phyloP scores from a whole-genome alignment of 202 grass and related monocot genomes.

The Elaeis oleifera region DNA sequence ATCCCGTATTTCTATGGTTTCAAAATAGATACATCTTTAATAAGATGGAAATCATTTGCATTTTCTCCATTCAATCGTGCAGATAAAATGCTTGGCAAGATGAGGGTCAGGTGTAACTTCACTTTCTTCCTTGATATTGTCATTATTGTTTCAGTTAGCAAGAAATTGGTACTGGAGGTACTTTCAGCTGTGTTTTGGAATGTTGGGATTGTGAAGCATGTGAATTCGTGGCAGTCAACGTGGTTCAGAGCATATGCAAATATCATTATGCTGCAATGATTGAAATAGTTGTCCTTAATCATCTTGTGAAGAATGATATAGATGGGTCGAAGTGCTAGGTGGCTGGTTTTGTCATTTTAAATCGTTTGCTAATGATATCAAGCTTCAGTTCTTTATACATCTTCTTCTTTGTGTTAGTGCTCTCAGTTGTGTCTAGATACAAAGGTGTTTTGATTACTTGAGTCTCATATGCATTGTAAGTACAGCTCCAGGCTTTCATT shows the following conservation, averaged over 20 bases:
- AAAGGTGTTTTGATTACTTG: conserved; percentile 81
- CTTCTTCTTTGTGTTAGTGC: conserved; percentile 5
- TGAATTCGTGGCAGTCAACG: conserved; percentile 83
- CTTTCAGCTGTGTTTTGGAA: conserved; percentile 90
- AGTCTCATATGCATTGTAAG: conserved; percentile 92
- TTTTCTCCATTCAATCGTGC: conserved; percentile 21
- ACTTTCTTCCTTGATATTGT: conserved; percentile 19
- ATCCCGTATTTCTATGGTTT: too few species aligned
- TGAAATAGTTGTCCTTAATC: conserved; percentile 76
- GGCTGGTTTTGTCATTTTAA: neutral
- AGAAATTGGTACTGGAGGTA: conserved; percentile 45
- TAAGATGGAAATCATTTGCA: too few species aligned
- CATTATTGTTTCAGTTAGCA: conserved; percentile 30
- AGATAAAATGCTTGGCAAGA: conserved; percentile 95
- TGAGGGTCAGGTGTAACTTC: conserved; percentile 71
- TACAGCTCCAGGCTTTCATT: conserved; percentile 7
- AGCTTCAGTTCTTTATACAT: conserved; percentile 9
- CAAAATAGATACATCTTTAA: too few species aligned
- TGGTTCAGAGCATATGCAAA: conserved; percentile 70
- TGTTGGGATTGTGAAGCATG: conserved; percentile 88
- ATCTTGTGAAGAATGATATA: conserved; percentile 54
- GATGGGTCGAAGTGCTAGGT: conserved; percentile 55
- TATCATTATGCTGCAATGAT: conserved; percentile 80
- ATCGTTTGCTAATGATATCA: conserved; percentile 1
- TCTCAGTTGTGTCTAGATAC: conserved; percentile 73